Evolutionary conservation across 495 filamentous ascomycete genomes (phyloP), one percentile per base, ranked within the genome.

Genomic region (Darksidea phi): DNA sequence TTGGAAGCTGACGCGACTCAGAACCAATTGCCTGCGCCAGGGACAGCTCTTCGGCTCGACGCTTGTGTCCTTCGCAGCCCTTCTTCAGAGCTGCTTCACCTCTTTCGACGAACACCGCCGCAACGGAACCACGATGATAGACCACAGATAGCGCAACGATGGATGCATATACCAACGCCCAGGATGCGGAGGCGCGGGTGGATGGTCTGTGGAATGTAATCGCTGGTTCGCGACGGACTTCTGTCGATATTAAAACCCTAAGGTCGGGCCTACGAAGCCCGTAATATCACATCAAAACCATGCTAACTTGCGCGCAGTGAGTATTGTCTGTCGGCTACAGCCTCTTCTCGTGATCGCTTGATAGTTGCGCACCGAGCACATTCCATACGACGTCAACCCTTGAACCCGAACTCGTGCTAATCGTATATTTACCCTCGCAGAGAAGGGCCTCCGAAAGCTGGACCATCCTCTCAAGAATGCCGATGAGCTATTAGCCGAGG

Each of bases 381-480:
- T 32, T 3, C 28, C 28, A 10, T 32, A 10, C 10, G 4, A 10
- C 28, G 28, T 32, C 28, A 10, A 32, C 3, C 10, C 28, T 10
- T 10, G 28, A 32, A 32, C 28, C 10, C 28, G 28, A 32, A 10
- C 10, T 10, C 28, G 4, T 32, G 28, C 28, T 32, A 32, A 32
- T 32, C 28, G 28, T 32, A 10, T 10, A 3, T 3, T 32, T 10
- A 3, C 28, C 28, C 10, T 32, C 28, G 28, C 28, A 32, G 28
- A 90, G 74, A 88, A 84, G 72, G 94, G 95, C 13, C 73, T 98
- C 61, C 85, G 77, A 72, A 88, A 86, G 72, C 90, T 97, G 59
- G 91, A 98, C 73, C 94, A 98, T 74, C 94, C 94, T 58, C 79
- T 98, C 64, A 95, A 97, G 79, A 90, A 96, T 78, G 94, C 94